Base-by-base conservation (phyloP, 129 eudicot genomes). In the carrot (Daucus carota) region DNA sequence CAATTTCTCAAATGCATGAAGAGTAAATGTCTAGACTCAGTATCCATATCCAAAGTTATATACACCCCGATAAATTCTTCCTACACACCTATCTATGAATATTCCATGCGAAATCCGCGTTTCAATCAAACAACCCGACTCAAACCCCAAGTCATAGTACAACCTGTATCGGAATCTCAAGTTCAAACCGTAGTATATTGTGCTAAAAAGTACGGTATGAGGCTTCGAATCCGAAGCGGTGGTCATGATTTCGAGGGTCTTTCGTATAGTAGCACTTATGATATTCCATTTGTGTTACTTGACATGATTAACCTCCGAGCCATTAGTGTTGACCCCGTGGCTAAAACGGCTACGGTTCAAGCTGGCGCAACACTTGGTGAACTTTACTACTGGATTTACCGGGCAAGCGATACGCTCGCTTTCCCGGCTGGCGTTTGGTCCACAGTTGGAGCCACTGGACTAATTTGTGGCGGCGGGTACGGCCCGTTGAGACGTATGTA, bases 361-460 rank as follows among this genome's bases (percentile, higher is more conserved):
- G 73, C 73, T 68, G 76, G 76, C 3, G 59, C 76, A 46, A 73
- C 63, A 11, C 76, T 73, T 9, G 76, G 76, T 20, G 76, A 73
- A 47, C 42, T 73, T 10, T 73, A 73, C 43, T 73, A 73, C 8
- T 45, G 29, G 40, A 73, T 73, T 29, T 73, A 48, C 2, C 28
- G 41, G 9, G 41, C 59, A 14, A 73, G 76, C 36, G 62, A 29
- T 33, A 73, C 76, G 10, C 62, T 73, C 0, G 63, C 62, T 32
- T 73, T 73, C 13, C 76, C 76, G 20, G 76, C 76, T 1, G 76
- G 76, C 12, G 62, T 52, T 46, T 68, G 73, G 73, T 68, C 73
- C 29, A 68, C 73, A 11, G 73, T 68, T 22, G 73, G 73, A 20
- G 73, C 73, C 46, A 36, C 73, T 5, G 73, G 73, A 36, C 46